phyloP scores from a whole-genome alignment of 352 stramenopile species.

The Pythium insidiosum region DNA sequence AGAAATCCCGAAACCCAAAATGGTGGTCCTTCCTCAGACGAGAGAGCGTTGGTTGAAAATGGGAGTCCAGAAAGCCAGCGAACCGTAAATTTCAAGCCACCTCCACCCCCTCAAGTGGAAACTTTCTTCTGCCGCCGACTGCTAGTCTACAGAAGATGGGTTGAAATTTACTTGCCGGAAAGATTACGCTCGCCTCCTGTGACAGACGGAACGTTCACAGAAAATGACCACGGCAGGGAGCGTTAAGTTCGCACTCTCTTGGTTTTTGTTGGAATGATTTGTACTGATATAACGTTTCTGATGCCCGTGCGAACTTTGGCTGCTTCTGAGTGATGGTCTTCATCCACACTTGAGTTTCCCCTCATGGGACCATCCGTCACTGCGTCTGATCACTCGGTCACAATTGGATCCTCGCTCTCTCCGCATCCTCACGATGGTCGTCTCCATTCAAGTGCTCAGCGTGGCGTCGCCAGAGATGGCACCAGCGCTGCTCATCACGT shows the following conservation, averaged over 20 bases:
- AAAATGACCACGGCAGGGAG: slow-evolving; percentile 16
- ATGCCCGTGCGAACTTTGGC: too few species aligned
- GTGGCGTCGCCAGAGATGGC: slow-evolving; percentile 66
- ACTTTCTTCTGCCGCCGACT: too few species aligned
- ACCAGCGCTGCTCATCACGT: slow-evolving; percentile 61
- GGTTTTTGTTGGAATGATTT: neutral
- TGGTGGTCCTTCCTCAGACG: neutral
- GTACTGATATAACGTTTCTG: too few species aligned
- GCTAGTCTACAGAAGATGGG: neutral
- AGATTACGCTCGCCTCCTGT: slow-evolving; percentile 7
- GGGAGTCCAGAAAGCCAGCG: neutral
- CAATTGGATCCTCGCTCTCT: too few species aligned
- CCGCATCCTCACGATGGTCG: slow-evolving; percentile 66
- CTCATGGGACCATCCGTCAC: too few species aligned
- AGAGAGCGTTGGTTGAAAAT: neutral
- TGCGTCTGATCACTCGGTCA: too few species aligned
- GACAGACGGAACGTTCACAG: slow-evolving; percentile 23
- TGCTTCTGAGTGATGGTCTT: too few species aligned
- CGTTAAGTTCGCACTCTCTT: neutral
- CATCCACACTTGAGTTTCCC: too few species aligned
- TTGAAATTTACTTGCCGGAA: slow-evolving; percentile 2
- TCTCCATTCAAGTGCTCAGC: slow-evolving; percentile 71
- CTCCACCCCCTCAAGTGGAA: too few species aligned
- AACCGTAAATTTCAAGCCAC: too few species aligned
- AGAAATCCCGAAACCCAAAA: too few species aligned